Base-by-base conservation (phyloP, 1,284 basidiomycete genomes). In the Apiotrichum veenhuisii region DNA sequence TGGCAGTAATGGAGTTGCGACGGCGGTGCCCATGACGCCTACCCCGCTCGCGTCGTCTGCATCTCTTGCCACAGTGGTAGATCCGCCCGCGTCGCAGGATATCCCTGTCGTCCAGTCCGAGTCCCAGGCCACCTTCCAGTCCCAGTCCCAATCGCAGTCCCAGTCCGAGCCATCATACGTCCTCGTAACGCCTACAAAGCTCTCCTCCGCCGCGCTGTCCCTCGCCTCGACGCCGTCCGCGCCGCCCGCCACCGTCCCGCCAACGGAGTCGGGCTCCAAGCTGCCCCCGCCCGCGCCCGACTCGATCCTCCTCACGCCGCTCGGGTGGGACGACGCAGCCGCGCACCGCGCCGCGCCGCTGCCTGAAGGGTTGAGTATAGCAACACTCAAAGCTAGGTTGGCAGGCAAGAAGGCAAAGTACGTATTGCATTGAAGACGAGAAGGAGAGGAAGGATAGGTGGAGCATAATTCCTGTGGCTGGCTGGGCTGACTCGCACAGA, bases 391-490 rank as follows among this genome's bases (percentile, higher is more conserved):
- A 70, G 80, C 80, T 52, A 79, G 91, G 23, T 70, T 91, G 56
- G 80, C 80, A 20, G 86, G 87, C 30, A 92, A 91, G 80, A 91
- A 91, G 77, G 80, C 86, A 64, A 91, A 90, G 88, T 89, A 73
- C 69, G 73, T 69, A n/a, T n/a, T n/a, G n/a, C n/a, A n/a, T n/a
- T n/a, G n/a, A n/a, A n/a, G n/a, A n/a, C n/a, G n/a, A n/a, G n/a
- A n/a, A n/a, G n/a, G n/a, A n/a, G n/a, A n/a, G n/a, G n/a, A n/a
- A n/a, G n/a, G n/a, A n/a, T n/a, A n/a, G n/a, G n/a, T n/a, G n/a
- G n/a, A n/a, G n/a, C n/a, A n/a, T n/a, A n/a, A n/a, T 2, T 18
- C 20, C 10, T n/a, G n/a, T 23, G 17, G n/a, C 9, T 9, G 20
- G 1, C 14, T 33, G 33, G 18, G 44, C 57, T 59, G 50, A 59